phyloP scores from a whole-genome alignment of 345 rosid genomes.

The Sonneratia caseolaris region DNA sequence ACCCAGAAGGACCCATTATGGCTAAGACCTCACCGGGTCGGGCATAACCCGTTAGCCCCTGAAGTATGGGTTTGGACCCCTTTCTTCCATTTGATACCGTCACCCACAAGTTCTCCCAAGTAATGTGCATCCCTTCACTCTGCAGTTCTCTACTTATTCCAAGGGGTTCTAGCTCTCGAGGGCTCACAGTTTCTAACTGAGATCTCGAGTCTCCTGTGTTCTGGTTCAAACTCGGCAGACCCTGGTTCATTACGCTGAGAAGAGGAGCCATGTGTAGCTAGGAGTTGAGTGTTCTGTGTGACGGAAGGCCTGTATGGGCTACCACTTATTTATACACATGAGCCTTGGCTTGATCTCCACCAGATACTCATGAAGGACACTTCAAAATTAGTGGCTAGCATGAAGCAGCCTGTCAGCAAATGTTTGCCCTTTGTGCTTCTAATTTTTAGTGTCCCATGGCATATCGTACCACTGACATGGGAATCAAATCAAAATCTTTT shows the following conservation, averaged over 20 bases:
- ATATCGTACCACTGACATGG: too few species aligned
- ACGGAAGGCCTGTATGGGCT: background rate
- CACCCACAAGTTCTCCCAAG: constrained; percentile 40
- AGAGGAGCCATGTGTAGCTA: background rate
- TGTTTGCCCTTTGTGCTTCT: too few species aligned
- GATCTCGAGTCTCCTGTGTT: background rate
- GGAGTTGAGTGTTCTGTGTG: too few species aligned
- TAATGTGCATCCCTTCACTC: constrained; percentile 18
- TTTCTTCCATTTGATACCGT: constrained; percentile 13
- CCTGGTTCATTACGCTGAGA: background rate
- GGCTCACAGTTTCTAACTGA: background rate
- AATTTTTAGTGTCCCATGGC: too few species aligned
- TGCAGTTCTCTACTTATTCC: background rate
- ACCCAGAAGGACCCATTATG: constrained; percentile 60
- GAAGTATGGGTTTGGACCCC: background rate
- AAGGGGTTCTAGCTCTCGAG: background rate
- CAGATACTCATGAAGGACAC: too few species aligned
- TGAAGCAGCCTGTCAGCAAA: too few species aligned
- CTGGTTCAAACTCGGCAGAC: background rate
- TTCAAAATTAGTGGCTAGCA: too few species aligned
- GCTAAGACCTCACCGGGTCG: constrained; percentile 45
- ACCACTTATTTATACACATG: too few species aligned
- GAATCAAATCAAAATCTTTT: too few species aligned
- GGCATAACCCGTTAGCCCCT: constrained; percentile 32
- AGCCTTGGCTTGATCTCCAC: too few species aligned